Evolutionary conservation across 495 filamentous ascomycete genomes (phyloP).

Genomic region (Tuber aestivum): DNA sequence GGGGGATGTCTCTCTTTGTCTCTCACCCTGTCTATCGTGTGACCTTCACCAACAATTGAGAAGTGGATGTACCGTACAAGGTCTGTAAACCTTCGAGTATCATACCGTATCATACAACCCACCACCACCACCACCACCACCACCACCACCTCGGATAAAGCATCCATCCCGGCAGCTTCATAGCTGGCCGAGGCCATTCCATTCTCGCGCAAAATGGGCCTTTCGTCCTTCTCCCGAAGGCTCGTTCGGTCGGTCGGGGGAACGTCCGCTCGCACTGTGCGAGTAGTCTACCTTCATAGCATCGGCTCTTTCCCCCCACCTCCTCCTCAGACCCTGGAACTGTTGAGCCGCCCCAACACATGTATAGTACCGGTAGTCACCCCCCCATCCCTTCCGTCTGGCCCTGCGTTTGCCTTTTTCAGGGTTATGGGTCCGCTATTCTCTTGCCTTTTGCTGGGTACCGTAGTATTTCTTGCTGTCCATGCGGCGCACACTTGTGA

Average conservation of each 20-base stretch:
- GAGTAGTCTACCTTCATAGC: too few species aligned
- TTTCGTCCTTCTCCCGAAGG: neutral
- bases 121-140: too few species aligned
- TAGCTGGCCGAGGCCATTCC: neutral
- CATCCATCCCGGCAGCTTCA: neutral
- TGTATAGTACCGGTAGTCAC: too few species aligned
- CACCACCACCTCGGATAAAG: neutral
- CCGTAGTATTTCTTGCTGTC: neutral
- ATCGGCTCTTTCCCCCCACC: too few species aligned
- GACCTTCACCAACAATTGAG: neutral
- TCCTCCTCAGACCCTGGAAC: neutral
- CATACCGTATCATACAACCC: too few species aligned
- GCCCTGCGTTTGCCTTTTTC: constrained; percentile 1
- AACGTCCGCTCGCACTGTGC: neutral
- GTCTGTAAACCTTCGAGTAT: too few species aligned
- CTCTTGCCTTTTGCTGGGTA: constrained; percentile 1
- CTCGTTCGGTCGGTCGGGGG: neutral
- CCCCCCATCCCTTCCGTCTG: neutral
- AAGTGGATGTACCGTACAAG: neutral
- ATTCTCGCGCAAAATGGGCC: neutral
- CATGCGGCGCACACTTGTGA: neutral
- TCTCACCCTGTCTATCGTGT: neutral
- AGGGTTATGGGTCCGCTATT: neutral
- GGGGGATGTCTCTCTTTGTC: neutral
- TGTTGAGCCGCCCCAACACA: neutral